These are phyloP conservation scores for Macrolepiota dolichaula DNA, from an alignment of 768 basidiomycete species.

Conservation along the genomic window DNA sequence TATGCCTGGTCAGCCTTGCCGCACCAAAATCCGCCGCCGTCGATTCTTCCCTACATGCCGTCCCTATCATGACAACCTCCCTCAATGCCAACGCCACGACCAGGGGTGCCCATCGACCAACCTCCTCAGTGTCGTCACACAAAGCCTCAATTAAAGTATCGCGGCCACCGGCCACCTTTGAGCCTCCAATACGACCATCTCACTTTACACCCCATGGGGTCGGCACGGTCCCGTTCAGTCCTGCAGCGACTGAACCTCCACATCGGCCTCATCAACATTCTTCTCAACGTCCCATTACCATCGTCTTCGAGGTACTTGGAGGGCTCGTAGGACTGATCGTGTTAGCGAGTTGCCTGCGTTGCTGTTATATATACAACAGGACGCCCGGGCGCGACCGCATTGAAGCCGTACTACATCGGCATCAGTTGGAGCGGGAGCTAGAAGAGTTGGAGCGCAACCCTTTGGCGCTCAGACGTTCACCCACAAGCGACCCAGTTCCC, in stretches of 20 bases:
- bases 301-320: conserved; percentile 45
- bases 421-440: conserved; percentile 49
- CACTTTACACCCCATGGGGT: conserved; percentile 4
- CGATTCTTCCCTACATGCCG: neutral
- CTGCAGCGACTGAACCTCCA: conserved; percentile 10
- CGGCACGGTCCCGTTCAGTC: conserved; percentile 11
- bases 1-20: neutral
- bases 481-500: conserved; percentile 43
- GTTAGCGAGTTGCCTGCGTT: conserved; percentile 35
- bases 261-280: conserved; percentile 12
- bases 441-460: conserved; percentile 42
- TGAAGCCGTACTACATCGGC: conserved; percentile 35
- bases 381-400: conserved; percentile 46
- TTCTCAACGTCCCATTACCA: conserved; percentile 30
- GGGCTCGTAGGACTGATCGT: conserved; percentile 34
- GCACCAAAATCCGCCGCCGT: neutral
- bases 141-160: conserved; percentile 7
- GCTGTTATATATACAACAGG: conserved; percentile 37
- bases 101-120: conserved; percentile 5
- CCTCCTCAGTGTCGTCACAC: neutral
- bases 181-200: neutral
- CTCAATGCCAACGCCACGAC: neutral
- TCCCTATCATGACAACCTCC: neutral
- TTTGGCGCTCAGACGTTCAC: conserved; percentile 21
- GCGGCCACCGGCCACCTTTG: neutral